Conservation (phyloP, 179 eudicot species). For the Beta corolliflora region DNA sequence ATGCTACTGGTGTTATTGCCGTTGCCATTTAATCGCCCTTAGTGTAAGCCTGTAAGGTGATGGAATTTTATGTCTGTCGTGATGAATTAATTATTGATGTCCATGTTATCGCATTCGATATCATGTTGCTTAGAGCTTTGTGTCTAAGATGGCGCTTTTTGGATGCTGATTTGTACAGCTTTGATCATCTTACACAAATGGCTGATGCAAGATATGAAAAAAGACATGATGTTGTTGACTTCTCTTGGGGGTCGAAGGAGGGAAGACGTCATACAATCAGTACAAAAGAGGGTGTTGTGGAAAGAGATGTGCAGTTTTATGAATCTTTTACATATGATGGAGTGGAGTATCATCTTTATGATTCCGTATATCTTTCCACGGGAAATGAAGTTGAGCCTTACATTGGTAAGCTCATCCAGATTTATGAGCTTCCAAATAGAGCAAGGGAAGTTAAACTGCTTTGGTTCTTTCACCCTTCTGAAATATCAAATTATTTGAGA, state of each 20-base stretch:
- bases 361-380: constrained; percentile 60
- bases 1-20: no score
- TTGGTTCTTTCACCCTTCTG: constrained; percentile 76
- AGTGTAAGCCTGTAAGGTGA: no score
- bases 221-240: constrained; percentile 38
- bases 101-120: no score
- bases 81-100: no score
- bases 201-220: constrained; percentile 14
- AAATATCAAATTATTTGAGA: constrained; percentile 48
- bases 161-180: background rate
- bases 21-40: no score
- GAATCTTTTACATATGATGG: constrained; percentile 70
- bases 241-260: constrained; percentile 66
- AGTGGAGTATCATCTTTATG: constrained; percentile 58
- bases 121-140: no score
- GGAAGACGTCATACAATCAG: constrained; percentile 33
- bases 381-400: constrained; percentile 55
- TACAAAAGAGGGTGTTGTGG: no score
- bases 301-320: constrained; percentile 51
- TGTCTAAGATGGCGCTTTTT: no score
- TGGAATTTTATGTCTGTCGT: no score
- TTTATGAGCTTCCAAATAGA: constrained; percentile 47
- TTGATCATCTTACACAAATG: constrained; percentile 7
- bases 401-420: constrained; percentile 64
- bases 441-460: constrained; percentile 55